phyloP scores from a whole-genome alignment of 2,329 filamentous ascomycete species.

The Phyllosticta paracitricarpa region DNA sequence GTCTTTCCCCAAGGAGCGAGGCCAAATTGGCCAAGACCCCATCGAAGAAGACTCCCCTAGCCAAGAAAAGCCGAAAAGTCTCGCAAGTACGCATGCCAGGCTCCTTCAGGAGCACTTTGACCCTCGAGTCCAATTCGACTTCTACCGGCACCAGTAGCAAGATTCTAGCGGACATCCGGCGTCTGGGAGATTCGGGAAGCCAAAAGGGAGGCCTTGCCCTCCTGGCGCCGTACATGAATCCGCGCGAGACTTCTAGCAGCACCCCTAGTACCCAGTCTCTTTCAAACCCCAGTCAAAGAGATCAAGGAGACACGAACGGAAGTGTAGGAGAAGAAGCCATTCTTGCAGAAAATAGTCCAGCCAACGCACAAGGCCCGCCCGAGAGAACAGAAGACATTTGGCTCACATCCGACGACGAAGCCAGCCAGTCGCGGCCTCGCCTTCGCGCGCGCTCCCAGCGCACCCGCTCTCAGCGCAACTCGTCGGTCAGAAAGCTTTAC shows the following conservation, averaged over 20 bases:
- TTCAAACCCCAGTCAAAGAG: background rate
- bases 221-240: constrained; percentile 8
- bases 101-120: background rate
- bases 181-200: constrained; percentile 1
- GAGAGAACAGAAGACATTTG: constrained; percentile 4
- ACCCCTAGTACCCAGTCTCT: background rate
- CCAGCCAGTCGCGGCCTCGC: background rate
- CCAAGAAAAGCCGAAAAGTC: background rate
- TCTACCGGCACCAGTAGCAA: constrained; percentile 1
- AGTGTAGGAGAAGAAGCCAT: background rate
- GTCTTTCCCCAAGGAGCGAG: background rate
- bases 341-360: background rate
- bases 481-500: background rate
- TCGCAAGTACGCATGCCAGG: constrained; percentile 3
- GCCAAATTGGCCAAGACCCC: constrained; percentile 5
- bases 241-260: background rate
- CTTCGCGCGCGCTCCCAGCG: background rate
- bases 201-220: constrained; percentile 5
- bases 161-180: constrained; percentile 8
- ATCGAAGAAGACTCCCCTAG: constrained; percentile 1
- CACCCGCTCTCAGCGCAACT: background rate
- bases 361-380: background rate
- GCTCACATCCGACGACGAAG: constrained; percentile 7
- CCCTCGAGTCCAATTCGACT: background rate
- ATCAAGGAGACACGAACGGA: background rate